Base-by-base conservation (phyloP, 495 filamentous ascomycete genomes). In the Arthonia radiata region DNA sequence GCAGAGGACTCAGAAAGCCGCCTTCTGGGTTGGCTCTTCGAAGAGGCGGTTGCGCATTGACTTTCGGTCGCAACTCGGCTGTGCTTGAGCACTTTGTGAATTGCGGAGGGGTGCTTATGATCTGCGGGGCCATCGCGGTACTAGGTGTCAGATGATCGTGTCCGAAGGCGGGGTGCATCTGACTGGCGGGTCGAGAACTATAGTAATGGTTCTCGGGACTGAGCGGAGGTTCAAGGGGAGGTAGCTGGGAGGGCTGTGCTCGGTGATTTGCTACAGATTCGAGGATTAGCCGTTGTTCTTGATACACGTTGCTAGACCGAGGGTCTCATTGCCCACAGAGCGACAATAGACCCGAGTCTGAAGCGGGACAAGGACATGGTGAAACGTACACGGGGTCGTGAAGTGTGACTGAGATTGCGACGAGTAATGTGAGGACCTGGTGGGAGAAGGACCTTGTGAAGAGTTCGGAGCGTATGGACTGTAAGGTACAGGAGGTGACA, bases 1-100 rank as follows among this genome's bases (percentile, higher is more conserved):
- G 81, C 27, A 99, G 60, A 26, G 89, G 89, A 47, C 89, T 94
- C 40, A 99, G 93, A 46, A 99, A 99, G 28, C 89, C 89, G 30
- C 89, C 89, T 44, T 99, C 89, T 0, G 89, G 89, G 43, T 91
- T 83, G 28, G 89, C 89, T 43, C 89, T 63, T 30, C 89, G 67
- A 44, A 82, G 93, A 3, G 82, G 61, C 15, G 89, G 89, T 36
- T 99, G 89, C 9, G 56, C 30, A 44, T 83, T 90, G 35, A 82
- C 62, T 38, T 72, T 72, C 5, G 83, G 80, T 25, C 74, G 64
- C 27, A 99, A 53, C 21, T 92, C 78, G 17, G 65, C 52, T 13
- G 69, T 53, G 7, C 62, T 63, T 32, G 68, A 58, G 35, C 89
- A 57, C 40, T 76, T 78, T 35, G 63, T 65, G 38, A 94, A 86